These are phyloP conservation scores for Lasiodiplodia sp. DNA, from an alignment of 2,329 filamentous ascomycete genomes.

Conservation along the genomic window DNA sequence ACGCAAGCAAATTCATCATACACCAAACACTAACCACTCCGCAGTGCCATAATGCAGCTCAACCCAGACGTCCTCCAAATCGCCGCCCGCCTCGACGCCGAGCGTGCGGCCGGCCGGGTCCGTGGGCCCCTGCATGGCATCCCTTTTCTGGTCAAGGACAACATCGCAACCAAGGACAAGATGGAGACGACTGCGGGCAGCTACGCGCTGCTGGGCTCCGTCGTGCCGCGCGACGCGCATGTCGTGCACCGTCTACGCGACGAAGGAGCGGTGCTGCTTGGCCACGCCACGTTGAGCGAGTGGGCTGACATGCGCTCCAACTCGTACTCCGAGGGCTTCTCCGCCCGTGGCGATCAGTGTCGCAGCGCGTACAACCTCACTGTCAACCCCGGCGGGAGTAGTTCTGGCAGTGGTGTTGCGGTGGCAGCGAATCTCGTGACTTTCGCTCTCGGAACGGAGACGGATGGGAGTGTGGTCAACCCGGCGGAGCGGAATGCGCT, in stretches of 20 bases:
- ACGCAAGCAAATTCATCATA: too few relatives aligned
- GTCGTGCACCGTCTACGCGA: conserved; percentile 65
- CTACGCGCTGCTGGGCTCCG: conserved; percentile 66
- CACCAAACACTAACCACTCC: background rate
- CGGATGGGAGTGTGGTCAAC: conserved; percentile 62
- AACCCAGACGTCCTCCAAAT: conserved; percentile 73
- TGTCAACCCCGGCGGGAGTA: conserved; percentile 69
- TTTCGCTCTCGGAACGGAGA: conserved; percentile 67
- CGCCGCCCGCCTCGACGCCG: conserved; percentile 66
- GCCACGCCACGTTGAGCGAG: conserved; percentile 70
- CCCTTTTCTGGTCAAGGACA: conserved; percentile 76
- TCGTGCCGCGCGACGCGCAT: conserved; percentile 64
- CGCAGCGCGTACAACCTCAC: conserved; percentile 67
- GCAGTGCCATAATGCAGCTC: conserved; percentile 67
- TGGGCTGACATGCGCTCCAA: conserved; percentile 69
- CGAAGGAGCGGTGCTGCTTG: conserved; percentile 69
- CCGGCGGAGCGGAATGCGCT: conserved; percentile 73
- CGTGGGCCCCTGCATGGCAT: conserved; percentile 77
- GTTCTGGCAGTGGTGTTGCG: conserved; percentile 68
- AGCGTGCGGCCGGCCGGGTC: conserved; percentile 63
- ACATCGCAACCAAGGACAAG: conserved; percentile 28
- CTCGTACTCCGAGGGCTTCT: conserved; percentile 70
- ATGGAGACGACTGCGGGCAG: conserved; percentile 59
- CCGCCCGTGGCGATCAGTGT: conserved; percentile 68
- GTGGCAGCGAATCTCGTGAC: conserved; percentile 66